Evolutionary conservation across 129 eudicot species (phyloP), one percentile per base, ranked within the genome.

Genomic region (Pulicaria dysenterica): DNA sequence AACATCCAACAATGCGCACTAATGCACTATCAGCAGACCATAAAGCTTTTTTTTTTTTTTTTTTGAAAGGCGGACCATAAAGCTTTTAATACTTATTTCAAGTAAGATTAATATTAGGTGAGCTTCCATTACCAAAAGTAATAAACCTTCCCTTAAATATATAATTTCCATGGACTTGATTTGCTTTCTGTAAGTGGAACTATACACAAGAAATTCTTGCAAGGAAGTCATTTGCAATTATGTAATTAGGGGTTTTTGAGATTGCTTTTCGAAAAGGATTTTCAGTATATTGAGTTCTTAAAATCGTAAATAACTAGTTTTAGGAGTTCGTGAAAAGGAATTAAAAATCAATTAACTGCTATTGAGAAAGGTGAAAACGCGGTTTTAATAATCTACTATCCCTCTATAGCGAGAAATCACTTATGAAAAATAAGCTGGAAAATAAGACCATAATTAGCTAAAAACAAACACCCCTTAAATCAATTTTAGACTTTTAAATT

Each of bases 41-140:
- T 58, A 61, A 82, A 69, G 70, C 54, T 54, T 1, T 58, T 46
- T n/a, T n/a, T n/a, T n/a, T n/a, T n/a, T n/a, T n/a, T n/a, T n/a
- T n/a, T n/a, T n/a, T n/a, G n/a, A n/a, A n/a, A n/a, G n/a, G 62
- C 82, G 24, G 74, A 58, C 73, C 62, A 70, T 58, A 61, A 82
- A 69, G 70, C 54, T 54, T 1, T 58, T 46, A 68, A 7, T 15
- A 74, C 40, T 73, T 45, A 48, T 8, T 48, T 5, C 31, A 67
- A 42, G 45, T 44, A 75, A 71, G 39, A 34, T n/a, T n/a, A n/a
- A n/a, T 54, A 67, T 72, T 37, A 67, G 80, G 83, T 77, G 68
- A 46, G 53, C 64, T 67, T 82, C 12, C 83, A 82, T 45, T 62
- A 73, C 56, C 58, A 68, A 72, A 73, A 77, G 73, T 58, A 74